These are phyloP conservation scores for Phyllosticta citrichinensis DNA, from an alignment of 2,329 filamentous ascomycete species.

Conservation along the genomic window DNA sequence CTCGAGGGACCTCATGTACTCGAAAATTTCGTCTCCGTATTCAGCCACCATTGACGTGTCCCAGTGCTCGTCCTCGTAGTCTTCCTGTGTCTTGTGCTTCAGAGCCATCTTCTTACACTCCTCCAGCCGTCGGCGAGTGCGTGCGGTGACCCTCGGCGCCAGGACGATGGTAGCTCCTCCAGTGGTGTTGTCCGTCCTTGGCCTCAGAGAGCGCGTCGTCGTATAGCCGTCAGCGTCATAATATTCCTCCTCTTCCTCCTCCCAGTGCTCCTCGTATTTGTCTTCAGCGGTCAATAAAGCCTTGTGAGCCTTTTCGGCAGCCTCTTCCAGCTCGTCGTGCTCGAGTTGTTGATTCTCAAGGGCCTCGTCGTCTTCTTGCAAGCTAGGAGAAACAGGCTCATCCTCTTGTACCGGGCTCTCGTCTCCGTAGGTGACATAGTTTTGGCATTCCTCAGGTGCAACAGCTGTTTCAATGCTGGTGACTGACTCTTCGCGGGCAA, in stretches of 20 bases:
- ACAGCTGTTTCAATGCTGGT: conserved; percentile 8
- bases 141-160: conserved; percentile 60
- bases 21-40: conserved; percentile 91
- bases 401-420: conserved; percentile 9
- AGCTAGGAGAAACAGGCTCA: conserved; percentile 7
- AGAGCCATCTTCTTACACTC: conserved; percentile 58
- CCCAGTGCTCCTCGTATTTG: conserved; percentile 64
- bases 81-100: conserved; percentile 54
- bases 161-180: conserved; percentile 55
- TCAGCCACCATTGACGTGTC: conserved; percentile 97
- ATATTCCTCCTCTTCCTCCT: conserved; percentile 65
- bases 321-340: conserved; percentile 28
- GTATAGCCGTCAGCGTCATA: conserved; percentile 60
- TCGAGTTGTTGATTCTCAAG: conserved; percentile 19
- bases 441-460: conserved; percentile 8
- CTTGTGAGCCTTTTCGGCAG: conserved; percentile 22
- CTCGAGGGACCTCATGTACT: conserved; percentile 84
- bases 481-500: conserved; percentile 4
- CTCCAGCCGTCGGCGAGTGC: conserved; percentile 63
- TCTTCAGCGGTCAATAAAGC: conserved; percentile 13
- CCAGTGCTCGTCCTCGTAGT: conserved; percentile 80
- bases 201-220: conserved; percentile 69
- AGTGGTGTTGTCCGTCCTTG: conserved; percentile 64
- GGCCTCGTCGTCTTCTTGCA: conserved; percentile 6
- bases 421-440: not conserved